Base-by-base conservation (phyloP, 192 early-diverging fungal genomes). In the Backusella macrospora region DNA sequence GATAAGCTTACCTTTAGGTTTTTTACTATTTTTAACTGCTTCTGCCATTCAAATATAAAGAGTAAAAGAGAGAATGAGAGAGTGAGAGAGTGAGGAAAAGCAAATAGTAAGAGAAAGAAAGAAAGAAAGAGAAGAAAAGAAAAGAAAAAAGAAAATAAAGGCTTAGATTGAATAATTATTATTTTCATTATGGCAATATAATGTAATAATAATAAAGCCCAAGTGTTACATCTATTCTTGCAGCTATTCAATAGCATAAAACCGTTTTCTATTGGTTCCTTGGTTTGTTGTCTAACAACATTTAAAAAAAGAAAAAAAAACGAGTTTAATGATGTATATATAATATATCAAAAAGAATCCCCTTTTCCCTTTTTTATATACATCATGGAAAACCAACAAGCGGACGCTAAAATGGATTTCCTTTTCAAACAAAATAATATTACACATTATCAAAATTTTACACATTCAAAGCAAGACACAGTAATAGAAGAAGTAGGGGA, bases 1-100 rank as follows among this genome's bases (percentile, higher is more conserved):
- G 13, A 21, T 4, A 16, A 43, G 39, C 13, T 15, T 47, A 70
- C 70, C 70, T 46, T 63, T 65, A n/a, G 72, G 72, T 26, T 65
- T 73, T 64, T 62, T 38, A 26, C 44, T 73, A 5, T 65, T 73
- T 26, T 73, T 65, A 9, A 21, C 62, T 65, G 44, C 42, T 65
- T 73, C 72, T 10, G 62, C 72, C 72, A 73, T 73, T n/a, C n/a
- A n/a, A n/a, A n/a, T n/a, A n/a, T n/a, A n/a, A n/a, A n/a, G n/a
- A n/a, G n/a, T n/a, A n/a, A n/a, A n/a, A n/a, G n/a, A n/a, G n/a
- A n/a, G n/a, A n/a, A n/a, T n/a, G n/a, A n/a, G n/a, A n/a, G n/a
- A n/a, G n/a, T n/a, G n/a, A n/a, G n/a, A n/a, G n/a, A n/a, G n/a
- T n/a, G n/a, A n/a, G n/a, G n/a, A 18, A 39, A 34, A 9, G 38